Evolutionary conservation across 2,329 filamentous ascomycete species (phyloP).

Genomic region (Tolypocladium ovalisporum): DNA sequence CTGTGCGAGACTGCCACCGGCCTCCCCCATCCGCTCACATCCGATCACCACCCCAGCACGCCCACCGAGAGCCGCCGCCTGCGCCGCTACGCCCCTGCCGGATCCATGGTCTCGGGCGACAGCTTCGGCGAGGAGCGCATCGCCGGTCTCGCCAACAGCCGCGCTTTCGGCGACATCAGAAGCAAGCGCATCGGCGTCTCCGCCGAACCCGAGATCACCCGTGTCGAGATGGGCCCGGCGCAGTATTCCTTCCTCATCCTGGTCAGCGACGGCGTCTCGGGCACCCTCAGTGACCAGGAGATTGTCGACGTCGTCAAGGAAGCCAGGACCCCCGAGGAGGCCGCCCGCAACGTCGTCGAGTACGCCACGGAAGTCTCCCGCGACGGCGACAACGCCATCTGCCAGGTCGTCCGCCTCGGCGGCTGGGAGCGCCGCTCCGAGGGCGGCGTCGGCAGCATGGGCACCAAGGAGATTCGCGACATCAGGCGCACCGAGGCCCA

Average conservation of each 20-base stretch:
- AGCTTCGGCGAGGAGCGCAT: conserved; percentile 97
- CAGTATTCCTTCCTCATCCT: conserved; percentile 86
- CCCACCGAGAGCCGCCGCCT: conserved; percentile 75
- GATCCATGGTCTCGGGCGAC: conserved; percentile 71
- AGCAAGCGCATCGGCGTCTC: conserved; percentile 89
- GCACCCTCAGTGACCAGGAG: conserved; percentile 81
- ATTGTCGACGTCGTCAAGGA: conserved; percentile 95
- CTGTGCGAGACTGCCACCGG: conserved; percentile 82
- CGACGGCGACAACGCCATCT: conserved; percentile 58
- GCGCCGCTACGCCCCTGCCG: conserved; percentile 67
- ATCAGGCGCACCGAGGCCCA: conserved; percentile 69
- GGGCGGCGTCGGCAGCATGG: conserved; percentile 78
- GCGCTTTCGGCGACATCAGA: conserved; percentile 85
- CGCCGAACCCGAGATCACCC: conserved; percentile 81
- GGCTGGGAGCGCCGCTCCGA: conserved; percentile 66
- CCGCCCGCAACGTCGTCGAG: conserved; percentile 63
- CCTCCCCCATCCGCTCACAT: conserved; percentile 68
- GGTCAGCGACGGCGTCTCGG: conserved; percentile 80
- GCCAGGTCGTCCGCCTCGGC: conserved; percentile 54
- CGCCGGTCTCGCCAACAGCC: conserved; percentile 83
- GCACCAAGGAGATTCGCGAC: conserved; percentile 85
- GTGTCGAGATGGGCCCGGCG: conserved; percentile 67
- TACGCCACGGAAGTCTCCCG: conserved; percentile 78
- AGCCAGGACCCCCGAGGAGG: conserved; percentile 80
- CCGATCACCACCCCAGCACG: conserved; percentile 84